A percentile compares a stretch with the other conserved stretches of the same genome.
These are phyloP conservation scores for Candida verbasci DNA, from an alignment of 805 yeast species.

Conservation along the genomic window DNA sequence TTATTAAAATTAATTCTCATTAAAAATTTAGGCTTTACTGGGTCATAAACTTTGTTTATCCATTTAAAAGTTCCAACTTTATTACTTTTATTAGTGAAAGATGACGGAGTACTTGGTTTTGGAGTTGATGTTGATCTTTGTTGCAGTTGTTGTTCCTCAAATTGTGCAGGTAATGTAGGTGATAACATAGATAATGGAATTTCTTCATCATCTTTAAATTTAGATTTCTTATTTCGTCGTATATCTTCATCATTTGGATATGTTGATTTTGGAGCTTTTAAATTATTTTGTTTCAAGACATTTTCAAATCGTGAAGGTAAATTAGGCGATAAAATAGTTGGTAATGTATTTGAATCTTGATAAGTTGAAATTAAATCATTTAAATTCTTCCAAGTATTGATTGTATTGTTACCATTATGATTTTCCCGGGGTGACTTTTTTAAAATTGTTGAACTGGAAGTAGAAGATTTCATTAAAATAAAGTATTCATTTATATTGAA, in stretches of 20 bases:
- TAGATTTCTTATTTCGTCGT: background rate
- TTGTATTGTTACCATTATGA: conserved; percentile 12
- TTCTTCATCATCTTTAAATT: conserved; percentile 18
- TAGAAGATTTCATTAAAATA: conserved; percentile 34
- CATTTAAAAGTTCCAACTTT: conserved; percentile 14
- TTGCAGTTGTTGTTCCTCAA: conserved; percentile 6
- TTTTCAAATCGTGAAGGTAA: conserved; percentile 19
- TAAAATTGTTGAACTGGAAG: conserved; percentile 15
- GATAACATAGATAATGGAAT: conserved; percentile 28
- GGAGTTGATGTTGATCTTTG: background rate
- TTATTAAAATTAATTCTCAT: conserved; percentile 17
- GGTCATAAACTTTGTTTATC: conserved; percentile 26
- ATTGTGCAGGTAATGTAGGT: conserved; percentile 30
- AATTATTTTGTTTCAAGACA: background rate
- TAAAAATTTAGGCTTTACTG: conserved; percentile 14
- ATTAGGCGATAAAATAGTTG: conserved; percentile 37
- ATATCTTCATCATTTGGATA: conserved; percentile 5
- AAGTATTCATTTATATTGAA: too few relatives aligned
- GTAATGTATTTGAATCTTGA: conserved; percentile 28
- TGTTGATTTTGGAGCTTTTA: conserved; percentile 4
- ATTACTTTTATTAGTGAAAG: conserved; percentile 7
- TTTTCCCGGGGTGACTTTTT: conserved; percentile 3
- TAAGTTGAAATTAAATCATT: conserved; percentile 35
- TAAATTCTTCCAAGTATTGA: conserved; percentile 27
- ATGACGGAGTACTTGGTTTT: background rate